Evolutionary conservation across 805 yeast genomes (phyloP), one percentile per base, ranked within the genome.

Genomic region (Metschnikowia cubensis): DNA sequence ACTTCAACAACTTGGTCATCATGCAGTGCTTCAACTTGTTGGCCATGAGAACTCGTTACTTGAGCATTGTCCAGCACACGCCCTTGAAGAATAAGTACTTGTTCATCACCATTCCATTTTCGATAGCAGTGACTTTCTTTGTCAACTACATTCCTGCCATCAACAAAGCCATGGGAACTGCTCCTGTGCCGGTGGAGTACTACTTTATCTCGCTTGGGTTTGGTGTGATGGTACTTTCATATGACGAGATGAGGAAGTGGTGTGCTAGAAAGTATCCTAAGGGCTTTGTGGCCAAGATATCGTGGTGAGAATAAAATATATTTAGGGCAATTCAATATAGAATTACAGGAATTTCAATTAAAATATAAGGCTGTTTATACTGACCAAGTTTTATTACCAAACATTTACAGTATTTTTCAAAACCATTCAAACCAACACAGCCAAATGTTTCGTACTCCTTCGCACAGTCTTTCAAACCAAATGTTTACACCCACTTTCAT

Each of bases 21-120:
- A 59, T 76, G 68, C 81, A 77, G 56, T 66, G 70, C 56, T 75
- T 75, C 64, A 76, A 76, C 52, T 59, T 75, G 53, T 50, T 76
- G 55, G 64, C 74, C 2, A 66, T 72, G 37, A 67, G 82, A 61
- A 71, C 76, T 0, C 65, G 80, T 51, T 61, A 65, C 42, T 60
- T 71, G 51, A 68, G 76, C 50, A 50, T 75, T 20, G 71, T 76
- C 61, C 76, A 73, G 50, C 75, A 69, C 32, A 62, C 65, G 10
- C 77, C 80, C 11, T 42, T 69, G 41, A 49, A 49, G 58, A 67
- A 71, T 59, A 64, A 63, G 61, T 59, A 63, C 21, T 51, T 70
- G 32, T 63, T 74, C 44, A 52, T 68, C 22, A 71, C 72, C 1
- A 59, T 67, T 44, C 61, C 67, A 1, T 61, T 73, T 50, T 71